Evolutionary conservation across 805 yeast species (phyloP), one percentile per base, ranked within the genome.

Genomic region (Wickerhamomyces alni): DNA sequence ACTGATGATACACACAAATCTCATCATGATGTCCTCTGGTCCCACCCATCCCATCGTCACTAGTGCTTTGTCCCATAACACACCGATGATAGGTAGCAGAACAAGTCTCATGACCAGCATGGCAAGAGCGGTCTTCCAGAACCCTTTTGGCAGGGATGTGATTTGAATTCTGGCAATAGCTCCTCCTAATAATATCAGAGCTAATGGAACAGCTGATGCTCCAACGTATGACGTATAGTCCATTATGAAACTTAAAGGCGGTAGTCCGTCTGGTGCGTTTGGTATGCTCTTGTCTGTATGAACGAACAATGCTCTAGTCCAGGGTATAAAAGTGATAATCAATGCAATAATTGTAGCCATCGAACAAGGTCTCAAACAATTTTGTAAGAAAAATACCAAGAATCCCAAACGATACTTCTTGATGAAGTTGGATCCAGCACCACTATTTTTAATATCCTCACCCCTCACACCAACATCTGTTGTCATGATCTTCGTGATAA

Each of bases 151-250:
- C 63, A 53, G 8, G 64, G 69, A 17, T 85, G 58, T 44, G 73
- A 63, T 38, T 26, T 30, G 22, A 16, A 88, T 69, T 35, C 95
- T 65, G 0, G 94, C 81, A 30, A 88, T 77, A 3, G 95, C 84
- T 17, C 89, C 94, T 1, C 96, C 97, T 25, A 89, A 59, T 44
- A 88, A 55, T 33, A 85, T 59, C 42, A 88, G 66, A 0, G 96
- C 96, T 34, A 85, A 58, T 1, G 96, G 96, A 26, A 88, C 95
- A 36, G 85, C 77, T 0, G 96, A 95, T 15, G 78, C 77, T 1
- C 95, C 95, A n/a, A 89, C 67, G 57, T 88, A 88, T 3, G 76
- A 58, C 1, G 88, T 69, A 43, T 80, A 76, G 55, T 88, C 95
- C 76, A 88, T 82, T 9, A 87, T 45, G 49, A 88, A 88, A 21